A percentile compares a stretch with the other conserved stretches of the same genome.
Evolutionary conservation across 208 protist genomes (phyloP).

Genomic region (Acanthamoeba healyi): DNA sequence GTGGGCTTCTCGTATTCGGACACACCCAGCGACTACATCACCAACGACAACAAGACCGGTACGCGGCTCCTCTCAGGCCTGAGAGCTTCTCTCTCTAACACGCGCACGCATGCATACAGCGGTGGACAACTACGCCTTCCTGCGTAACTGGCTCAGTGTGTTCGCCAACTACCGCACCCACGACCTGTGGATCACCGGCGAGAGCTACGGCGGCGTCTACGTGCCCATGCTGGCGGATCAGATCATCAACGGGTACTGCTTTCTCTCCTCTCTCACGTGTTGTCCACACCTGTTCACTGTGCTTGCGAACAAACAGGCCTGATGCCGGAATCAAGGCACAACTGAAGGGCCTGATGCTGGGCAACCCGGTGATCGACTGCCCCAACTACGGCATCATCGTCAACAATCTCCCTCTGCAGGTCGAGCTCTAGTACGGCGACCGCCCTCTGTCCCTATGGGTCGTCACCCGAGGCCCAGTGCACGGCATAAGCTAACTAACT

Average conservation of each 20-base stretch:
- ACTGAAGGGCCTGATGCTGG: slow-evolving; percentile 65
- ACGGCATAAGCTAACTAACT: too few species aligned
- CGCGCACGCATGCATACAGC: slow-evolving; percentile 9
- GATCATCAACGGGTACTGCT: slow-evolving; percentile 39
- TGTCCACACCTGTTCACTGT: too few species aligned
- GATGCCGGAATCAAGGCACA: background rate
- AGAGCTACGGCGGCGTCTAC: slow-evolving; percentile 82
- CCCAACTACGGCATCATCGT: slow-evolving; percentile 65
- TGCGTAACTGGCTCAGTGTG: slow-evolving; percentile 48
- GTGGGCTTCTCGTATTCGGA: slow-evolving; percentile 81
- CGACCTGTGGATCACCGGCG: slow-evolving; percentile 83
- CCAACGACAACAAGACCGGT: slow-evolving; percentile 63
- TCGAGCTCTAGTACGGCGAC: slow-evolving; percentile 41
- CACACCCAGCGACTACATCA: slow-evolving; percentile 66
- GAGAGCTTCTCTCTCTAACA: background rate
- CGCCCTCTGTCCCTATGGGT: background rate
- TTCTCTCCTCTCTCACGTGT: too few species aligned
- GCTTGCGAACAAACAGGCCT: background rate
- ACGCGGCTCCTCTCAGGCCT: background rate
- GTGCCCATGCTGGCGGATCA: slow-evolving; percentile 4
- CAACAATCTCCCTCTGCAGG: slow-evolving; percentile 17
- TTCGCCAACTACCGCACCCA: slow-evolving; percentile 82
- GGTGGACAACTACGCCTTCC: slow-evolving; percentile 76
- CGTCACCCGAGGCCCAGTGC: too few species aligned
- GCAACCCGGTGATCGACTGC: slow-evolving; percentile 75